Base-by-base conservation (phyloP, 176 grass and related monocot genomes). In the Miscanthus lutarioriparius region DNA sequence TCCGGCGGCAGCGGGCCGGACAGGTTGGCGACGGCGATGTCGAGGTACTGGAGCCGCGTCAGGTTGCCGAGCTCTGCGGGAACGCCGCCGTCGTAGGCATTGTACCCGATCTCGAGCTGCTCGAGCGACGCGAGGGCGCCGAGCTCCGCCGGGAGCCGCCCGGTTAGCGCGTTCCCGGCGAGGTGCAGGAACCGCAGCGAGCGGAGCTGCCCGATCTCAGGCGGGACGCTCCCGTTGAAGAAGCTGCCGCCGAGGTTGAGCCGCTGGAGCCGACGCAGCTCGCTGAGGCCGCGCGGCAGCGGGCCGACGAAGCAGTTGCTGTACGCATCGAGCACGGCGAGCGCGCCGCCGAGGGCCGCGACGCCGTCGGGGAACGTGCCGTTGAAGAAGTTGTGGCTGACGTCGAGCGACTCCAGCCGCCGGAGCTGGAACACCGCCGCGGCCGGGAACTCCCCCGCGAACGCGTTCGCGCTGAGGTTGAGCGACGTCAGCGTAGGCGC, bases 331-430 rank as follows among this genome's bases (percentile, higher is more conserved):
- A 95, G 30, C 5, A 20, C 40, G 3, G 33, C 20, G 23, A 98
- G 91, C 20, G 32, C 43, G 25, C 26, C 80, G 30, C 53, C 75
- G 26, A 95, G 90, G 38, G 6, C 43, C 33, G 80, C 86, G 44
- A 94, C 14, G 58, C 82, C 84, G 9, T 79, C 84, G 12, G 93
- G 93, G 74, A 98, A 79, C 27, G 91, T 87, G 70, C 91, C 86
- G 80, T 94, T 93, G 83, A 95, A 95, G 81, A 87, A 82, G 70
- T 98, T 98, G 82, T 86, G 93, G 83, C 93, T 92, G 67, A 98
- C 56, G 67, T 98, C 96, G 33, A 98, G 93, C 2, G 23, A 15
- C 12, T 64, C 16, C 35, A 95, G 88, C 17, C 86, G 84, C 3
- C 70, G 58, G 76, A 98, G 96, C 36, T 72, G 67, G 84, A 98